Percentiles rank a stretch among this genome's conserved stretches.
Evolutionary conservation across 1,284 basidiomycete genomes (phyloP).

Genomic region (Ganoderma sinense): DNA sequence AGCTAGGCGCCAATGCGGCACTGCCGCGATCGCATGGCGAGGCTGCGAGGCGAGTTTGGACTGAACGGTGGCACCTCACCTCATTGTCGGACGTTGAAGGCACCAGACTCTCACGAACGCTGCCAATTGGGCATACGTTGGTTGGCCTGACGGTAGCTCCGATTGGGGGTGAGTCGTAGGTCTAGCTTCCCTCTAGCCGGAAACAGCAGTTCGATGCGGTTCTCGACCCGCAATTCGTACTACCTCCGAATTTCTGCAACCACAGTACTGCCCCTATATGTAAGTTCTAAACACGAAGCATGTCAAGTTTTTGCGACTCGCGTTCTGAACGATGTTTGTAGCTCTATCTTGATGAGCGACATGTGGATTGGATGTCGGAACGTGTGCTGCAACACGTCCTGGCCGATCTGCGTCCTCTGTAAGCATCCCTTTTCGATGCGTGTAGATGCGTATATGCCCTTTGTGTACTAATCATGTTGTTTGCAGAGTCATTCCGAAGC

Average conservation of each 20-base stretch:
- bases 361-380: constrained; percentile 84
- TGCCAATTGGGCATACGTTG: background rate
- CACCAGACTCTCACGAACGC: no score
- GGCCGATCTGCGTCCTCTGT: constrained; percentile 75
- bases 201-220: constrained; percentile 12
- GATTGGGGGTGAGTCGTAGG: background rate
- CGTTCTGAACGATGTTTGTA: constrained; percentile 36
- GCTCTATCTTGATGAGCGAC: constrained; percentile 83
- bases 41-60: no score
- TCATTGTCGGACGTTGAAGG: no score
- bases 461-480: background rate
- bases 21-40: no score
- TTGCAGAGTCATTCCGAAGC: constrained; percentile 68
- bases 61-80: no score
- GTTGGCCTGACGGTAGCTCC: no score
- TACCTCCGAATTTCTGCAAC: constrained; percentile 74
- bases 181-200: background rate
- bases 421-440: constrained; percentile 31
- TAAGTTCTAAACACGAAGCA: constrained; percentile 42
- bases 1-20: background rate
- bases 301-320: background rate
- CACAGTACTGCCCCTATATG: constrained; percentile 74
- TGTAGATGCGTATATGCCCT: background rate
- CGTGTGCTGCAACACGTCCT: constrained; percentile 72
- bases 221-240: constrained; percentile 70